Evolutionary conservation across 768 basidiomycete genomes (phyloP), one percentile per base, ranked within the genome.

Genomic region (Hirschioporus abietinus): DNA sequence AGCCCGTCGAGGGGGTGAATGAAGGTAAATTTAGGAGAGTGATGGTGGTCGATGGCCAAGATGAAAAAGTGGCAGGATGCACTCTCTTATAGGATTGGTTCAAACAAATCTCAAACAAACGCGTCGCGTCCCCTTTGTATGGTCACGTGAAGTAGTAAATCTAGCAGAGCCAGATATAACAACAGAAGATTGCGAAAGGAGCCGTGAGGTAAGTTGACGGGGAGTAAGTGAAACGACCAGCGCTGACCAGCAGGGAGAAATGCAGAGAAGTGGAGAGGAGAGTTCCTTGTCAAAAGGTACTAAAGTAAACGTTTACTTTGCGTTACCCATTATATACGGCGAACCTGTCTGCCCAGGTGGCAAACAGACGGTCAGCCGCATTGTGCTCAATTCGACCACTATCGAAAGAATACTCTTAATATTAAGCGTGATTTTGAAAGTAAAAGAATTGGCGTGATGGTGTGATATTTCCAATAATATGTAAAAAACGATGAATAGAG

Each of bases 221-320:
- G 72, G 69, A 72, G 69, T 65, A 71, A 65, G 70, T 74, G 68
- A 70, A 71, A 68, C 73, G 73, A 76, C 77, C 76, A 70, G 77
- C 76, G 75, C 77, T 77, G 77, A 74, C 72, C 71, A 73, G 71
- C 69, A 69, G 68, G 71, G 64, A 69, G 68, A 69, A 69, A 67
- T 70, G 67, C 67, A 66, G 70, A 70, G 66, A 69, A 64, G 65
- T 67, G 67, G 70, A 70, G 66, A 69, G 65, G 65, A 72, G 71
- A 66, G 67, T 52, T 52, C 20, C 42, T 20, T 52, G 3, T 52
- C 42, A 52, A 52, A 52, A 20, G 42, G 42, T 10, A 52, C 42
- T 15, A 20, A 3, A 15, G 2, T 52, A 12, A 52, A 52, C 20
- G 12, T 52, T 15, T 52, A 12, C 20, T 10, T 52, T 20, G 12